These are phyloP conservation scores for Zymoseptoria tritici DNA, from an alignment of 2,329 filamentous ascomycete genomes.

Conservation along the genomic window DNA sequence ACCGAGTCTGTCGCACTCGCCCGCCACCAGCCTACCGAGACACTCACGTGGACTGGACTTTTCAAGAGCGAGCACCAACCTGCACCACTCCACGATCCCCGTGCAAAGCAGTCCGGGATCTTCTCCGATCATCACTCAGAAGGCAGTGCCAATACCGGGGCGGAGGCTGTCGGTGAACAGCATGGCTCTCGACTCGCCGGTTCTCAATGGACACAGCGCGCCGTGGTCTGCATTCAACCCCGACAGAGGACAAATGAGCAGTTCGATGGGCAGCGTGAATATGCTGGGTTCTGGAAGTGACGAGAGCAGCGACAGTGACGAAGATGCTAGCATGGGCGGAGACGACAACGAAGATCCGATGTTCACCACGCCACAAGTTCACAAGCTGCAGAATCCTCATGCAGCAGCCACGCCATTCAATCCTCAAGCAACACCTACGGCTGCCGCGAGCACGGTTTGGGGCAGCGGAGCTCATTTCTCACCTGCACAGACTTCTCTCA, in stretches of 20 bases:
- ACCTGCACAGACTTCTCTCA: conserved; percentile 42
- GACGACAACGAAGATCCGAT: conserved; percentile 59
- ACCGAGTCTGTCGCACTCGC: conserved; percentile 42
- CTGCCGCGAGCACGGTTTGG: conserved; percentile 12
- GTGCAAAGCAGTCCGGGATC: conserved; percentile 83
- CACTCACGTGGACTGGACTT: conserved; percentile 89
- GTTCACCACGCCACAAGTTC: conserved; percentile 72
- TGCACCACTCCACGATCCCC: conserved; percentile 91
- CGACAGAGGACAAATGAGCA: conserved; percentile 66
- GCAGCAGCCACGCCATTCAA: conserved; percentile 38
- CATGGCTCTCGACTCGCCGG: conserved; percentile 56
- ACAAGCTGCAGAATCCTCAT: conserved; percentile 47
- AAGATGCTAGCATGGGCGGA: conserved; percentile 41
- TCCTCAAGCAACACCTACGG: conserved; percentile 39
- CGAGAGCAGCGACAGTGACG: conserved; percentile 61
- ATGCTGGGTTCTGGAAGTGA: conserved; percentile 68
- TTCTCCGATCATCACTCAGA: conserved; percentile 73
- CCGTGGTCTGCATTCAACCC: conserved; percentile 31
- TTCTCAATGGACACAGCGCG: conserved; percentile 30
- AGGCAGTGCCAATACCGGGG: conserved; percentile 52
- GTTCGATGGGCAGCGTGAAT: conserved; percentile 72
- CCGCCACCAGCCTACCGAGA: conserved; percentile 78
- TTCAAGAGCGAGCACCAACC: conserved; percentile 81
- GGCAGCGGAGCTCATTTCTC: conserved; percentile 22
- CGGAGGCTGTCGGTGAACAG: conserved; percentile 37